Conservation (phyloP, 352 stramenopile genomes). For the Aphanomyces invadans region DNA sequence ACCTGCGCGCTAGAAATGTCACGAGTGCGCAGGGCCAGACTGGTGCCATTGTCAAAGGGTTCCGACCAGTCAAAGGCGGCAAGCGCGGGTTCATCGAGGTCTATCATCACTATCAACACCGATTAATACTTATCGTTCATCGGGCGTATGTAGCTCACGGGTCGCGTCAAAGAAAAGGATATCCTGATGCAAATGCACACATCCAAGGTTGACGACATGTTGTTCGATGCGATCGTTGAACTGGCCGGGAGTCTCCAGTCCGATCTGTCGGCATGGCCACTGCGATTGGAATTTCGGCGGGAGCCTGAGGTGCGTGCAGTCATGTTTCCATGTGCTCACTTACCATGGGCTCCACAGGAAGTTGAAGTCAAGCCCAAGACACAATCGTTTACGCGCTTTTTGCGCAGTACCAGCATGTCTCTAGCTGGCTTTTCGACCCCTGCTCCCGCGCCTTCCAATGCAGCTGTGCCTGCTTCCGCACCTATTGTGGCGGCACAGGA, state of each 20-base stretch:
- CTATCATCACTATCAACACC: neutral
- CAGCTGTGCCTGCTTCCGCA: conserved; percentile 35
- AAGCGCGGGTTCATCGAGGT: conserved; percentile 60
- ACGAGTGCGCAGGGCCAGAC: conserved; percentile 66
- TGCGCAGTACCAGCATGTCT: conserved; percentile 7
- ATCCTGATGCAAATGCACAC: conserved; percentile 75
- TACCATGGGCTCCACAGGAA: neutral
- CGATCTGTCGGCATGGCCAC: conserved; percentile 54
- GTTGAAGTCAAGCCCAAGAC: conserved; percentile 1
- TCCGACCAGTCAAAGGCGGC: conserved; percentile 47
- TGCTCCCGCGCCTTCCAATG: conserved; percentile 25
- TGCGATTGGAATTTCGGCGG: conserved; percentile 68
- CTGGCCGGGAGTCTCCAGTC: conserved; percentile 66
- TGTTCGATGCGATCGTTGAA: conserved; percentile 77
- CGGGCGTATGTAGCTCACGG: conserved; percentile 29
- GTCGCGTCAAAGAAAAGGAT: conserved; percentile 64
- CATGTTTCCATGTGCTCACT: neutral
- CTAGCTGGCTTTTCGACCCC: neutral
- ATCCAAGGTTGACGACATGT: conserved; percentile 68
- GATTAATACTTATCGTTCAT: neutral
- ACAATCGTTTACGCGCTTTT: conserved; percentile 3
- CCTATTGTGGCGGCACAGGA: conserved; percentile 63
- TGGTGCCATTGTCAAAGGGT: conserved; percentile 70
- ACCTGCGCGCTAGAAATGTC: conserved; percentile 62
- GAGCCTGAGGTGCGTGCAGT: conserved; percentile 28